These are phyloP conservation scores for Lepidium sativum DNA, from an alignment of 345 rosid species.

Conservation along the genomic window DNA sequence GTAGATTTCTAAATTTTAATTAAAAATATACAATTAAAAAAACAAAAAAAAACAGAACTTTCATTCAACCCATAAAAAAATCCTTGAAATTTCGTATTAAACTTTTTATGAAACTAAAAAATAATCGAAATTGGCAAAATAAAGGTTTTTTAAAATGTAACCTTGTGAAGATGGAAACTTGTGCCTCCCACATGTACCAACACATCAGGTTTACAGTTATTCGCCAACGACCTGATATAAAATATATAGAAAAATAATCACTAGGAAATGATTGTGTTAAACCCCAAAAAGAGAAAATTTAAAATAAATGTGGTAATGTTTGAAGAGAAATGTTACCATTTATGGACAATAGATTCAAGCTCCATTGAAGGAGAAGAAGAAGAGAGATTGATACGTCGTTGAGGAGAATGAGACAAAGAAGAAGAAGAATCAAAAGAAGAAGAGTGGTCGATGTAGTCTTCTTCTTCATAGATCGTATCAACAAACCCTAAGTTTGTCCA, in stretches of 20 bases:
- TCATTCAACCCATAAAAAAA: not conserved
- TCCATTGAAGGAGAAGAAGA: slow-evolving; percentile 26
- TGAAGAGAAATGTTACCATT: slow-evolving; percentile 36
- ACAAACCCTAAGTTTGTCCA: slow-evolving; percentile 59
- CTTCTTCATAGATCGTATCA: slow-evolving; percentile 85
- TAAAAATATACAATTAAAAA: too few relatives aligned
- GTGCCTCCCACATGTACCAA: slow-evolving; percentile 54
- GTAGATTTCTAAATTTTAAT: not conserved
- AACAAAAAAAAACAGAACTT: not conserved
- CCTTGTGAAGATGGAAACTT: slow-evolving; percentile 73
- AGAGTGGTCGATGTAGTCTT: slow-evolving; percentile 31
- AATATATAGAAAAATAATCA: not conserved
- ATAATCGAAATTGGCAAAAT: not conserved
- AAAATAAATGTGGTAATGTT: not conserved
- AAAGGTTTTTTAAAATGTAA: slow-evolving; percentile 21
- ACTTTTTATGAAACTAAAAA: slow-evolving; percentile 5
- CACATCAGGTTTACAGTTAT: slow-evolving; percentile 45
- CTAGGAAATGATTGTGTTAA: not conserved
- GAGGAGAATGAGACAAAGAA: slow-evolving; percentile 27
- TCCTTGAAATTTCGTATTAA: not conserved
- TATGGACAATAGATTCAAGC: slow-evolving; percentile 45
- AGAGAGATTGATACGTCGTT: slow-evolving; percentile 15
- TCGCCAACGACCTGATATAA: slow-evolving; percentile 42
- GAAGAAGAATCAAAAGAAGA: slow-evolving; percentile 30
- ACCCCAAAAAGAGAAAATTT: too few relatives aligned